Base-by-base conservation (phyloP, 2,329 filamentous ascomycete species). In the Tolypocladium paradoxum region DNA sequence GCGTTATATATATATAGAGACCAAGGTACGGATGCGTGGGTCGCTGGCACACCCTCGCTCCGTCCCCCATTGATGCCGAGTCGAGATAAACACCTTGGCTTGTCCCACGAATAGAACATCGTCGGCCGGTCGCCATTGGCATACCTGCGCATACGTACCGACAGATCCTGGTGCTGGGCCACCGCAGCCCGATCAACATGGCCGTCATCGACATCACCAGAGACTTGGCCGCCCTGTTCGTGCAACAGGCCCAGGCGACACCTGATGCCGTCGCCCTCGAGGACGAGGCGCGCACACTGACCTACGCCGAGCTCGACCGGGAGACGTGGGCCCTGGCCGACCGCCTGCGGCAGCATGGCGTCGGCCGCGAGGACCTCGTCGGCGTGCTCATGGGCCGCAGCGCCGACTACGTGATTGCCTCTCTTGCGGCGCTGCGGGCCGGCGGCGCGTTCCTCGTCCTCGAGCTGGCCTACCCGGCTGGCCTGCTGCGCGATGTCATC, bases 391-490 rank as follows among this genome's bases (percentile, higher is more conserved):
- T 91, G 64, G 84, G 82, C 53, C 82, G 87, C 52, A 88, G 85
- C 65, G 85, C 86, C 49, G 79, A 90, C 69, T 90, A 91, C 68
- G 85, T 92, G 56, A 83, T 91, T 67, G 83, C 87, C 18, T 90
- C 85, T 63, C 74, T 92, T 51, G 88, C 88, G 29, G 82, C 85
- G n/a, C 77, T 91, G 38, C 82, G 85, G 55, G 87, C 88, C 2
- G 88, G 87, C 50, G 88, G 88, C 52, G 88, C 88, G 2, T 92
- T 90, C 64, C 75, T 92, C 6, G 87, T 91, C 2, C 79, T 92
- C 3, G 88, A 92, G 69, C 75, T 90, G 49, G 88, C 88, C 3
- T 91, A 91, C 58, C 88, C 88, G 16, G 80, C 85, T 0, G 83
- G 82, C 53, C 73, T 91, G 49, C 73, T 92, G 56, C 79, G 85